These are phyloP conservation scores for Acorus calamus DNA, from an alignment of 106 monocot genomes.

Conservation along the genomic window DNA sequence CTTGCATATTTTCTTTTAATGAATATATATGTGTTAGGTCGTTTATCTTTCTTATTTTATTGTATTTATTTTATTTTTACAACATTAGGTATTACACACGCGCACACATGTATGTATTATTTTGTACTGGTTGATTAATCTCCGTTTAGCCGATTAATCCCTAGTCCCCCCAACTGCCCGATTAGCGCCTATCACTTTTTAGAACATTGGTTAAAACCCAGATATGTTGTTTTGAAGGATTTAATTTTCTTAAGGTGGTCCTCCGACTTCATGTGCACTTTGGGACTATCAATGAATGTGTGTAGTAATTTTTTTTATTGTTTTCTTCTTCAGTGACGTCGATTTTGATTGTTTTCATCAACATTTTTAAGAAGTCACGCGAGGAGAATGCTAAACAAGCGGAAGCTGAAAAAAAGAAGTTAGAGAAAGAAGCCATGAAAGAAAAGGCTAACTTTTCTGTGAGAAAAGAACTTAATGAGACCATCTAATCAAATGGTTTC, in stretches of 20 bases:
- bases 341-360: slow-evolving; percentile 81
- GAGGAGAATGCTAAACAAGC: slow-evolving; percentile 79
- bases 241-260: no score
- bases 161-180: no score
- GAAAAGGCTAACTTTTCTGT: slow-evolving; percentile 35
- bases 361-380: slow-evolving; percentile 89
- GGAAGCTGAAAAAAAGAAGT: slow-evolving; percentile 80
- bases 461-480: slow-evolving; percentile 5
- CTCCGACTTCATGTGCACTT: background rate
- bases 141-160: no score
- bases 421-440: slow-evolving; percentile 73
- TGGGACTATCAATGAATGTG: background rate
- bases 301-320: background rate
- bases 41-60: no score
- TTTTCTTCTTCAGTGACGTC: slow-evolving; percentile 64
- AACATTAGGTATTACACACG: no score
- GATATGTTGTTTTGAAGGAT: no score
- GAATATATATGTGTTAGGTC: slow-evolving; percentile 10
- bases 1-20: slow-evolving; percentile 9
- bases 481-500: no score
- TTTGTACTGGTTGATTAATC: no score
- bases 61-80: no score
- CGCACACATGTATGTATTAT: no score
- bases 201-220: no score
- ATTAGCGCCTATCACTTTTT: no score